Base-by-base conservation (phyloP, 148 eudicot species). In the Camellia sinensis region DNA sequence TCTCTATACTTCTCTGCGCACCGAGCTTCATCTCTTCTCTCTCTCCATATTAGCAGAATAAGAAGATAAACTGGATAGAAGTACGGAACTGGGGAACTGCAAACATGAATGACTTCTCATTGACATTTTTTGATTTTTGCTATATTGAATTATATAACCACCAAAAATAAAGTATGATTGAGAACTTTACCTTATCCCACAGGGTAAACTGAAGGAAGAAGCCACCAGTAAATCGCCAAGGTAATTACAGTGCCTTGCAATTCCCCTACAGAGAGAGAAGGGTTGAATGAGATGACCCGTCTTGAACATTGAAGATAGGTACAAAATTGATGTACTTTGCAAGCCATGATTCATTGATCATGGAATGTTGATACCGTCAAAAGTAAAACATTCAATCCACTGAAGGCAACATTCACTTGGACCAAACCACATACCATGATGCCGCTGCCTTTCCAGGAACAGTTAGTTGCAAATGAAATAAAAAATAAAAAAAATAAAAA, bases 1-100 rank as follows among this genome's bases (percentile, higher is more conserved):
- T 96, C 97, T 86, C 86, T 96, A 80, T 96, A 96, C 89, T 96
- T 96, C 88, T 92, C 84, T 2, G 98, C 97, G 79, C 99, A 96
- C 22, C 99, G 91, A 77, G 98, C 90, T 87, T 96, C 99, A 12
- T 93, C 99, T 82, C 99, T 84, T 83, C 98, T 89, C 70, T 96
- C 99, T 88, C 99, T 91, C 99, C 99, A 94, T 86, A 96, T 87
- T 48, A 96, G 82, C 88, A 96, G 86, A 71, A 96, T 92, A 79
- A 96, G 85, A 79, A 96, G 99, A 87, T 96, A 96, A 21, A 85
- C 90, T 1, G 99, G 99, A 82, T 96, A 96, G 74, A 96, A 94
- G 80, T 93, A 96, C 50, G 99, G 99, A 77, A 96, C 79, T 6
- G 94, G 94, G 53, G 99, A 96, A 81, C 99, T 96, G 97, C 89